A percentile compares a stretch with the other conserved stretches of the same genome.
These are phyloP conservation scores for Porcisia hertigi DNA, from an alignment of 208 protist species.

Conservation along the genomic window DNA sequence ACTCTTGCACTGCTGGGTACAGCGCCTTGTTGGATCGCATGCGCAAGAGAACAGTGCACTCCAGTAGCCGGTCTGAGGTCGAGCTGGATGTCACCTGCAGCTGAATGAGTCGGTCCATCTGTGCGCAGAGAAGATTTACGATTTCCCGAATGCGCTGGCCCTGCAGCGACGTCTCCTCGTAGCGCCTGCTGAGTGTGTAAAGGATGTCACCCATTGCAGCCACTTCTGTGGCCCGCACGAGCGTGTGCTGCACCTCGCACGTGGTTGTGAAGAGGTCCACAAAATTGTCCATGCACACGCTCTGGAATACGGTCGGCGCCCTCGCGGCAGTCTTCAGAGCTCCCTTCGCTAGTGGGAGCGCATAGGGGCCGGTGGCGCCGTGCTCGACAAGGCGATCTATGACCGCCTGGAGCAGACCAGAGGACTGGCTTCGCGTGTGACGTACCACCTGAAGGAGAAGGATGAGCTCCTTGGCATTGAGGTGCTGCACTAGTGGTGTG, in stretches of 20 bases:
- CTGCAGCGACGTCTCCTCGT: constrained; percentile 35
- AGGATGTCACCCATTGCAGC: constrained; percentile 45
- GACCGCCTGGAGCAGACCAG: constrained; percentile 40
- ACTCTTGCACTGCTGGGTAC: constrained; percentile 37
- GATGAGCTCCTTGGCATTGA: constrained; percentile 43
- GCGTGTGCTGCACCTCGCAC: constrained; percentile 38
- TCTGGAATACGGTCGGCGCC: constrained; percentile 37
- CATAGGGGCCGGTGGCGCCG: constrained; percentile 38
- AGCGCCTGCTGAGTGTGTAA: constrained; percentile 55
- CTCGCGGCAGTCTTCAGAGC: constrained; percentile 41
- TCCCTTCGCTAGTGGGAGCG: constrained; percentile 43
- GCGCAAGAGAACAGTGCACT: constrained; percentile 69
- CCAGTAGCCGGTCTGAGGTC: constrained; percentile 46
- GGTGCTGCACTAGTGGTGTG: constrained; percentile 49
- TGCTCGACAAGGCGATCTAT: constrained; percentile 31
- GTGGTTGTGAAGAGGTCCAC: constrained; percentile 44
- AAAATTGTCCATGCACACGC: constrained; percentile 36
- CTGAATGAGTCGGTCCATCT: constrained; percentile 55
- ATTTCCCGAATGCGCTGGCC: constrained; percentile 33
- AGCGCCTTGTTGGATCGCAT: constrained; percentile 45
- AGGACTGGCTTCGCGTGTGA: constrained; percentile 47
- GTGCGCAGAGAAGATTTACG: constrained; percentile 48
- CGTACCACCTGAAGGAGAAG: constrained; percentile 44
- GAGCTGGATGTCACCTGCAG: constrained; percentile 29
- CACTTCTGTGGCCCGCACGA: constrained; percentile 45